These are phyloP conservation scores for Euphorbia tirucalli DNA, from an alignment of 345 rosid genomes.

Conservation along the genomic window DNA sequence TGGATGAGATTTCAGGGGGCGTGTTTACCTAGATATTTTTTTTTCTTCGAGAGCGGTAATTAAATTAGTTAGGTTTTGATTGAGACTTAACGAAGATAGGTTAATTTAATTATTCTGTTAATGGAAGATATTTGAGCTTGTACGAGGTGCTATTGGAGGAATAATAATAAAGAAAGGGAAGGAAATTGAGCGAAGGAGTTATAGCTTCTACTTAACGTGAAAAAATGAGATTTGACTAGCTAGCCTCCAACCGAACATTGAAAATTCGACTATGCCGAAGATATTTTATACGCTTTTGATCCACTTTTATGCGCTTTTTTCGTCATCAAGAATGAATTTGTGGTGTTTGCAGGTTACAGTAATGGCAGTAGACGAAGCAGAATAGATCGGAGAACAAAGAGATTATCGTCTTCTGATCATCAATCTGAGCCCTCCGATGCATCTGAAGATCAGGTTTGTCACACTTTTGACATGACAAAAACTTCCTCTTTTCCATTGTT, in stretches of 20 bases:
- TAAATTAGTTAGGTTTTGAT: neutral
- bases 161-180: too few relatives aligned
- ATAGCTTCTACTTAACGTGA: neutral
- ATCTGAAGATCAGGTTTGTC: conserved; percentile 41
- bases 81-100: neutral
- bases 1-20: neutral
- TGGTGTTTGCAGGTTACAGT: neutral
- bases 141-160: neutral
- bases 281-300: conserved; percentile 15
- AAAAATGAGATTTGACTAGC: neutral
- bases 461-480: neutral
- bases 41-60: neutral
- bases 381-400: conserved; percentile 30
- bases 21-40: neutral
- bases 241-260: neutral
- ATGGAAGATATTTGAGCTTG: too few relatives aligned
- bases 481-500: too few relatives aligned
- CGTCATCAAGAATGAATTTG: neutral
- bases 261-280: conserved; percentile 11
- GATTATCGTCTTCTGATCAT: conserved; percentile 10
- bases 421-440: conserved; percentile 19
- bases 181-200: neutral
- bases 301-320: conserved; percentile 2
- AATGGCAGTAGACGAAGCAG: conserved; percentile 11
- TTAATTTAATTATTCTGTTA: neutral